Conservation (phyloP, 225 moss, liverwort and hornwort genomes). For the Straminergon stramineum region DNA sequence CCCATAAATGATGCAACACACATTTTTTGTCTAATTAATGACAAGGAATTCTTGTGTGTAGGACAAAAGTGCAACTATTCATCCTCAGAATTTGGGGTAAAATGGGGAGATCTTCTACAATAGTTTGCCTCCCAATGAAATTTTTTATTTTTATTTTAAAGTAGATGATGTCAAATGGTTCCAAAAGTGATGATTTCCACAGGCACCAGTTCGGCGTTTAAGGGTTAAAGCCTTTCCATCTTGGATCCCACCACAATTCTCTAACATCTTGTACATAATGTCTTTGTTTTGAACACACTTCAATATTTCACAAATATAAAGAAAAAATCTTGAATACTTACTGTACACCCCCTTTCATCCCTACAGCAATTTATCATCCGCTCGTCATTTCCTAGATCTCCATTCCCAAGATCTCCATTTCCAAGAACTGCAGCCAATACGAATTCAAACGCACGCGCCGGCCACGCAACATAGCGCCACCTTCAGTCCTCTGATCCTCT, state of each 20-base stretch:
- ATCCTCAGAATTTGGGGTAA: no score
- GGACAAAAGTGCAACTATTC: no score
- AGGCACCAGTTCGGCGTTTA: no score
- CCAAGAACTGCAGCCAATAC: background rate
- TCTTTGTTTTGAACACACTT: background rate
- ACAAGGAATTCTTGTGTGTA: no score
- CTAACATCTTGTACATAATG: background rate
- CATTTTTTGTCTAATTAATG: no score
- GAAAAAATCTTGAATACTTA: background rate
- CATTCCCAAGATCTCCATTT: background rate
- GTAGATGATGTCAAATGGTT: no score
- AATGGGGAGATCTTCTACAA: no score
- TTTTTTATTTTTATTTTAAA: no score
- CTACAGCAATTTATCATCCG: background rate
- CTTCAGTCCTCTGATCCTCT: no score
- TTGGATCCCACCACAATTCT: background rate
- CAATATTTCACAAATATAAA: background rate
- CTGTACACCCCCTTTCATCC: background rate
- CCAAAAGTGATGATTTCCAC: no score
- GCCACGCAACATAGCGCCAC: background rate
- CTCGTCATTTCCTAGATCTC: background rate
- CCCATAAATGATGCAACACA: no score
- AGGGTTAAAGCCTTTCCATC: background rate
- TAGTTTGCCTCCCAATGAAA: no score
- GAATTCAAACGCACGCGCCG: background rate